Evolutionary conservation across 2,329 filamentous ascomycete species (phyloP).

Genomic region (Apiospora hydei): DNA sequence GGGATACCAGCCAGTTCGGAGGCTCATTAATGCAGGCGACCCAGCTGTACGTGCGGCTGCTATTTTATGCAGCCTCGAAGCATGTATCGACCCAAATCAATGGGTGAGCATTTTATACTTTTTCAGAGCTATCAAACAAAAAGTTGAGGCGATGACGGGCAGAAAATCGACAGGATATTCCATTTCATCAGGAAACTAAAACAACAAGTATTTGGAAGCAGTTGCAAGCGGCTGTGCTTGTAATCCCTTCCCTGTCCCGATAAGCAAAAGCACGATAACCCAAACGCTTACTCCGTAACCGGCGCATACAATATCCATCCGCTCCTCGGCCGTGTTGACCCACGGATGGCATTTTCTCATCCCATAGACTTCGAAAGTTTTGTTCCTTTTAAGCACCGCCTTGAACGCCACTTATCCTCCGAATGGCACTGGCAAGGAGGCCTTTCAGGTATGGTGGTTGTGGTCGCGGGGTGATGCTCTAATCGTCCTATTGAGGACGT

Average conservation of each 20-base stretch:
- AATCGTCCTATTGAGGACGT: constrained; percentile 41
- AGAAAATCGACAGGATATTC: not conserved
- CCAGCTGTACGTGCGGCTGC: not conserved
- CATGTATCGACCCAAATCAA: not conserved
- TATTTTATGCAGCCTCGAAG: not conserved
- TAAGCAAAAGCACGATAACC: not conserved
- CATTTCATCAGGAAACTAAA: constrained; percentile 1
- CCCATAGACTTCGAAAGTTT: not conserved
- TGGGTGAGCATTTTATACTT: not conserved
- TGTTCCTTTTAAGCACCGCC: constrained; percentile 13
- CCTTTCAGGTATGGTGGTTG: constrained; percentile 32
- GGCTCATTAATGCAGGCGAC: not conserved
- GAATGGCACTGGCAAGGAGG: constrained; percentile 36
- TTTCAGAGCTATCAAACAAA: not conserved
- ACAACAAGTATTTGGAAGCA: not conserved
- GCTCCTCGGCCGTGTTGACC: constrained; percentile 5
- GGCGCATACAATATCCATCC: not conserved
- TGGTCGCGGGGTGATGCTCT: constrained; percentile 34
- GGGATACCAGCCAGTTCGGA: too few species aligned
- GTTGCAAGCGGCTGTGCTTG: not conserved
- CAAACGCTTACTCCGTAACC: constrained; percentile 8
- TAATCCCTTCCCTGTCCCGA: not conserved
- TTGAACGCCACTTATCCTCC: constrained; percentile 35
- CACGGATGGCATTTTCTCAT: too few species aligned
- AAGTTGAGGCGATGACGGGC: not conserved